A percentile compares a stretch with the other conserved stretches of the same genome.
Conservation (phyloP, 179 eudicot species). For the Beta corolliflora region DNA sequence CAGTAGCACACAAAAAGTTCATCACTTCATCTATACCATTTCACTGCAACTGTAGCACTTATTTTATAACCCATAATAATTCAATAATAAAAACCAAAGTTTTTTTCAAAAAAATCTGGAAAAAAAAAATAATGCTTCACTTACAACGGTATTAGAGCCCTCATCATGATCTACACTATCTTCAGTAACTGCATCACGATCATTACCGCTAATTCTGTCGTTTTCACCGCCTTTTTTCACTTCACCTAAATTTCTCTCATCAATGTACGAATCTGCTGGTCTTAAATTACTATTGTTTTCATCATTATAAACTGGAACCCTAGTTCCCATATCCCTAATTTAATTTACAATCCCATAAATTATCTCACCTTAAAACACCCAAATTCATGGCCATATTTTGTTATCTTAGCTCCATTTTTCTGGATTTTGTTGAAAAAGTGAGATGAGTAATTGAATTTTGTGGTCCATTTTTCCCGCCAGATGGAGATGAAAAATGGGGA, state of each 20-base stretch:
- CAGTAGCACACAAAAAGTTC: not conserved
- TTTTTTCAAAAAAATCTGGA: not conserved
- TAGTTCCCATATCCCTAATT: conserved; percentile 48
- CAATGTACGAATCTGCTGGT: conserved; percentile 60
- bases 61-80: not conserved
- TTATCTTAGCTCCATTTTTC: not conserved
- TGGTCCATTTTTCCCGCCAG: conserved; percentile 2
- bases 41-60: not conserved
- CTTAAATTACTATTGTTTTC: conserved; percentile 31
- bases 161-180: conserved; percentile 56
- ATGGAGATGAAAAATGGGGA: not conserved
- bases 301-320: conserved; percentile 50
- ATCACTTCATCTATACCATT: not conserved
- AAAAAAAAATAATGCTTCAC: conserved; percentile 12
- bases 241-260: conserved; percentile 45
- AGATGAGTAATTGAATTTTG: not conserved
- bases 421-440: not conserved
- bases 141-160: conserved; percentile 63
- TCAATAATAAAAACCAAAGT: not conserved
- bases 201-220: conserved; percentile 44
- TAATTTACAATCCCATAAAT: conserved; percentile 4
- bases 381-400: not conserved
- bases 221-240: conserved; percentile 45
- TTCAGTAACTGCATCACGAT: conserved; percentile 46
- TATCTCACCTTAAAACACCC: not conserved